A percentile compares a stretch with the other conserved stretches of the same genome.
These are phyloP conservation scores for Boechera retrofracta DNA, from an alignment of 345 rosid species.

Conservation along the genomic window DNA sequence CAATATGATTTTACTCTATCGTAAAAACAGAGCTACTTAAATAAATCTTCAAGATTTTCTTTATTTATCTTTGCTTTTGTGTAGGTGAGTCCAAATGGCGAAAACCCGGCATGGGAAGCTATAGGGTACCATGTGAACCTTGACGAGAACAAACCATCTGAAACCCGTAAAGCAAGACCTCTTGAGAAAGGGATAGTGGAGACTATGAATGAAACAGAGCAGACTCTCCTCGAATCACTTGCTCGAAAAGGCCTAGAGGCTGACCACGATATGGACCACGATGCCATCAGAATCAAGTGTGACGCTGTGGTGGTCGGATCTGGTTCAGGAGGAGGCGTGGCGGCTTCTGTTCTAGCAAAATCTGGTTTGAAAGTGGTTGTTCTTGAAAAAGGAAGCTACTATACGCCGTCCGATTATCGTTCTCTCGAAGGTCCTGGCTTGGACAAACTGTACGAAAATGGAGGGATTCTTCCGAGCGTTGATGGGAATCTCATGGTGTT, in stretches of 20 bases:
- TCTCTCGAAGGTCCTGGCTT: conserved; percentile 68
- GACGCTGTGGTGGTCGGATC: conserved; percentile 83
- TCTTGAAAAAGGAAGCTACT: conserved; percentile 86
- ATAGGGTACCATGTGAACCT: conserved; percentile 55
- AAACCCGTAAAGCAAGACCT: conserved; percentile 54
- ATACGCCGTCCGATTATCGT: conserved; percentile 56
- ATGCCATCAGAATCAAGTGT: conserved; percentile 61
- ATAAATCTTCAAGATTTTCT: conserved; percentile 6
- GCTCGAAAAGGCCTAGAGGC: conserved; percentile 63
- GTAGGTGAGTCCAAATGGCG: conserved; percentile 66
- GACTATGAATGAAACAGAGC: conserved; percentile 54
- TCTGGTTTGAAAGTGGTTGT: conserved; percentile 76
- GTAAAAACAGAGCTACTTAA: neutral
- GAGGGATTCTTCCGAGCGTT: conserved; percentile 60
- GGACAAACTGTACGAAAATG: conserved; percentile 63
- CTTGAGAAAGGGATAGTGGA: conserved; percentile 78
- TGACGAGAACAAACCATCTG: conserved; percentile 23
- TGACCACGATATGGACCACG: conserved; percentile 36
- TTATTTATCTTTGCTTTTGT: neutral
- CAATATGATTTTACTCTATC: neutral
- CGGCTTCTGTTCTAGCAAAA: conserved; percentile 78
- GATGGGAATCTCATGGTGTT: conserved; percentile 51
- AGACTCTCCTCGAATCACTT: conserved; percentile 56
- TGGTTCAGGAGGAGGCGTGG: conserved; percentile 96
- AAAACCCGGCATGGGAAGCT: conserved; percentile 80